These are phyloP conservation scores for Sherardia arvensis DNA, from an alignment of 257 asterid genomes.

Conservation along the genomic window DNA sequence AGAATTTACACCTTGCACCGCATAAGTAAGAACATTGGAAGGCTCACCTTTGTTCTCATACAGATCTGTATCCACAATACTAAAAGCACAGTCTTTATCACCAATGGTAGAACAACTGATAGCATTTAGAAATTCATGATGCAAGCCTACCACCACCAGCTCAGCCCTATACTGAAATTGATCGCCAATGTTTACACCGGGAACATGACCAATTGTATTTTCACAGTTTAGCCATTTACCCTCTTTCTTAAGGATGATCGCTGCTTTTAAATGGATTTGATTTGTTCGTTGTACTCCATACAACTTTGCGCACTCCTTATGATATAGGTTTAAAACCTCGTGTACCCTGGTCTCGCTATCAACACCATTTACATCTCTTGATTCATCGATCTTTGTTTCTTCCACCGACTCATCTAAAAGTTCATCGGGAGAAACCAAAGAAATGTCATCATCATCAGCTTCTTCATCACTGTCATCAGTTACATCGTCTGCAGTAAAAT, in stretches of 20 bases:
- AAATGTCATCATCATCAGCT: neutral
- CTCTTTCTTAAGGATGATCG: slow-evolving; percentile 2
- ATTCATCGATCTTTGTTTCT: neutral
- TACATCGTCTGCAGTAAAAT: no score
- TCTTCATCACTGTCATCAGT: neutral
- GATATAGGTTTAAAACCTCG: neutral
- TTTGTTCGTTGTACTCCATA: neutral
- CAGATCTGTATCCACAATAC: slow-evolving; percentile 70
- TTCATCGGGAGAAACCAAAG: neutral
- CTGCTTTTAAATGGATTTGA: neutral
- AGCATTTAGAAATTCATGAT: slow-evolving; percentile 61
- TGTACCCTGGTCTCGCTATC: neutral
- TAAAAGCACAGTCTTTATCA: slow-evolving; percentile 40
- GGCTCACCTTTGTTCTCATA: slow-evolving; percentile 49
- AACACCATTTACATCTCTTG: neutral
- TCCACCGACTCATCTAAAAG: neutral
- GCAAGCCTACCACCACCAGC: slow-evolving; percentile 72
- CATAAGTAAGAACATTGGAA: slow-evolving; percentile 53
- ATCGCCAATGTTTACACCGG: slow-evolving; percentile 74
- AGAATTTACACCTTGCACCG: slow-evolving; percentile 70
- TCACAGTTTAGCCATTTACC: slow-evolving; percentile 5
- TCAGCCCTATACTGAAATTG: slow-evolving; percentile 82
- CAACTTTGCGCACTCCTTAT: slow-evolving; percentile 2
- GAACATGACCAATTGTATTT: slow-evolving; percentile 22
- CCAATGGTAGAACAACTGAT: slow-evolving; percentile 40